These are phyloP conservation scores for Medicago truncatula DNA, from an alignment of 306 rosid genomes.

Conservation along the genomic window MtrunA17r5.0-ANR NC_053044.1:35294501-35295000, in stretches of 20 bases:
- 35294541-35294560: too few relatives aligned
- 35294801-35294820: conserved; percentile 2
- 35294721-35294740: conserved; percentile 13
- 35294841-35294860: conserved; percentile 10
- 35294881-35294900: not conserved
- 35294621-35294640: too few relatives aligned
- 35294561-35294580: too few relatives aligned
- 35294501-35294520: too few relatives aligned
- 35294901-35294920: not conserved
- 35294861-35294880: conserved; percentile 6
- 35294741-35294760: not conserved
- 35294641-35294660: too few relatives aligned
- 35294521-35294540: too few relatives aligned
- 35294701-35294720: not conserved
- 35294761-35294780: conserved; percentile 1
- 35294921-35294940: not conserved
- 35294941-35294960: not conserved
- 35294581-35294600: too few relatives aligned
- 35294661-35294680: not conserved
- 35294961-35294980: conserved; percentile 5
- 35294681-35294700: not conserved
- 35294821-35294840: not conserved
- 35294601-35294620: too few relatives aligned
- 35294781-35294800: not conserved
- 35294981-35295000: not conserved